Percentiles rank a stretch among this genome's conserved stretches.
These are phyloP conservation scores for Magnaporthales sp. DNA, from an alignment of 2,329 filamentous ascomycete genomes.

Conservation along the genomic window DNA sequence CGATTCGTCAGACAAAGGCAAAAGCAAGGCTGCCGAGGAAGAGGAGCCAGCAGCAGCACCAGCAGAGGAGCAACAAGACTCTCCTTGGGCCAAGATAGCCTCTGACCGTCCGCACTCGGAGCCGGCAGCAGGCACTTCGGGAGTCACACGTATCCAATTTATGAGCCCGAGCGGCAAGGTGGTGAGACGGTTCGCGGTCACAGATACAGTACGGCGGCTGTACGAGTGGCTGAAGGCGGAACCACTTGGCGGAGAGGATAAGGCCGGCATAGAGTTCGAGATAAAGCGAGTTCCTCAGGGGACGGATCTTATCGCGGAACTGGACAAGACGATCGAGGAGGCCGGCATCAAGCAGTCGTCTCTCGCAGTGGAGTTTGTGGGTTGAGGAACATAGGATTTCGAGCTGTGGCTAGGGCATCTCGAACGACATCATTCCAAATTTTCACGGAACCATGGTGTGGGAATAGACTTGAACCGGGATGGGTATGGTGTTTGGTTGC, in stretches of 20 bases:
- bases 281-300: constrained; percentile 72
- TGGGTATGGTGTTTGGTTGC: background rate
- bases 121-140: constrained; percentile 60
- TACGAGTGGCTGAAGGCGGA: constrained; percentile 96
- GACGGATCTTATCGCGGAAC: constrained; percentile 68
- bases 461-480: constrained; percentile 3
- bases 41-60: constrained; percentile 13
- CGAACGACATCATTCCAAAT: background rate
- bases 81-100: constrained; percentile 62
- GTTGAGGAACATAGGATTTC: constrained; percentile 27
- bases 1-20: constrained; percentile 35
- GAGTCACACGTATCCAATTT: constrained; percentile 86
- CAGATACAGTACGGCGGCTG: constrained; percentile 71
- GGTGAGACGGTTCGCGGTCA: constrained; percentile 73
- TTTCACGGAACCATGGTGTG: background rate
- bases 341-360: constrained; percentile 86
- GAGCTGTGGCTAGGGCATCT: background rate
- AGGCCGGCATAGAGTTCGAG: constrained; percentile 72
- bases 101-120: constrained; percentile 67
- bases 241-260: constrained; percentile 65
- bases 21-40: constrained; percentile 27
- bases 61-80: constrained; percentile 14
- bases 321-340: constrained; percentile 69
- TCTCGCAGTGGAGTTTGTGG: constrained; percentile 87
- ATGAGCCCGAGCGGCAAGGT: constrained; percentile 75